These are phyloP conservation scores for Cladosporium austrohemisphaericum DNA, from an alignment of 2,329 filamentous ascomycete genomes.

Conservation along the genomic window DNA sequence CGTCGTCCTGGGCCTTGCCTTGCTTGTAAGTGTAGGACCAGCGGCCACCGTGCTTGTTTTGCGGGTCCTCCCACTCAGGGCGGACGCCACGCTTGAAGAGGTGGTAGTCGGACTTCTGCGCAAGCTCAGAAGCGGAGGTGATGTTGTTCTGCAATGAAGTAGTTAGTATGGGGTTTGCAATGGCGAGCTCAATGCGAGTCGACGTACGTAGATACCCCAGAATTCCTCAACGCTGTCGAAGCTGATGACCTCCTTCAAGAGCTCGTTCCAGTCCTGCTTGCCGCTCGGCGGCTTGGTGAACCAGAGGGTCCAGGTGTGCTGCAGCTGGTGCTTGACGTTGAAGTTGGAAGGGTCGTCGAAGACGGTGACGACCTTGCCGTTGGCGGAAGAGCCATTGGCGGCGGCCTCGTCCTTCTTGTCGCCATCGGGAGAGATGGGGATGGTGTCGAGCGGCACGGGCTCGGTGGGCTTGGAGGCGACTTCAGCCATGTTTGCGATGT, in stretches of 20 bases:
- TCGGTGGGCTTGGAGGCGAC: constrained; percentile 28
- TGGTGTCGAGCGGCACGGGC: constrained; percentile 53
- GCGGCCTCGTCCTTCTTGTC: constrained; percentile 44
- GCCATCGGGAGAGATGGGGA: constrained; percentile 52
- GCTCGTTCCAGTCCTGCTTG: constrained; percentile 96
- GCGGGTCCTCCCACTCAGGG: constrained; percentile 95
- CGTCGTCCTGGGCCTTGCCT: constrained; percentile 90
- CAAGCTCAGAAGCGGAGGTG: constrained; percentile 88
- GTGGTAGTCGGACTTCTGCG: constrained; percentile 98
- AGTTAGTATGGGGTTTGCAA: not conserved
- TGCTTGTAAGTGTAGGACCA: constrained; percentile 99
- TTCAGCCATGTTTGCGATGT: constrained; percentile 32
- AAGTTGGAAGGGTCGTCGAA: constrained; percentile 99
- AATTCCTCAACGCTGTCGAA: constrained; percentile 99
- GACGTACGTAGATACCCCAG: constrained; percentile 95
- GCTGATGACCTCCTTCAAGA: constrained; percentile 96
- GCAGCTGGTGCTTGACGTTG: constrained; percentile 97
- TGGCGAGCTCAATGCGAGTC: not conserved
- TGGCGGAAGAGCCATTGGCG: constrained; percentile 39
- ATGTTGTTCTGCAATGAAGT: constrained; percentile 79
- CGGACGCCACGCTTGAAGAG: constrained; percentile 97
- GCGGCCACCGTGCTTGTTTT: constrained; percentile 99
- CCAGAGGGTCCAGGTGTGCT: constrained; percentile 98
- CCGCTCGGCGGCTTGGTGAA: constrained; percentile 97
- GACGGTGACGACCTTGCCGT: constrained; percentile 73